These are phyloP conservation scores for Rhodotorula sp. DNA, from an alignment of 1,284 basidiomycete genomes.

Conservation along the genomic window DNA sequence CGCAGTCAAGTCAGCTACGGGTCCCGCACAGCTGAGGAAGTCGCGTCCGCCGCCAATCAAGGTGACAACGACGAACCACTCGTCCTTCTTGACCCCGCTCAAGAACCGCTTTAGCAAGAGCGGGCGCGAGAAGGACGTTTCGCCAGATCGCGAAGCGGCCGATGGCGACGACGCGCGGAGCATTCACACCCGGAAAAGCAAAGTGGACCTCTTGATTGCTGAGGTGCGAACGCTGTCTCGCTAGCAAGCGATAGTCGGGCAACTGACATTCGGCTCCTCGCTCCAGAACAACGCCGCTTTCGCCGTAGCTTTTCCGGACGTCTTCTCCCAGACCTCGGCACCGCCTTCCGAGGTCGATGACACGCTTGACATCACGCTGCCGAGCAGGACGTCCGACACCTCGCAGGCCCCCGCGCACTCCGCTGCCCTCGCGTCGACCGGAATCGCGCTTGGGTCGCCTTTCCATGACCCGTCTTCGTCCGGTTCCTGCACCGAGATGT, in stretches of 20 bases:
- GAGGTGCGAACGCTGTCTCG: neutral
- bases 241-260: neutral
- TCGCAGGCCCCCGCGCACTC: neutral
- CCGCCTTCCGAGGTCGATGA: neutral
- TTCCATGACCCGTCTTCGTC: neutral
- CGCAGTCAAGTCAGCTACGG: too few relatives aligned
- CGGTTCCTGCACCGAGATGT: neutral
- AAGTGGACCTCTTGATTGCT: neutral
- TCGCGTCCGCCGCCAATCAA: slow-evolving; percentile 9
- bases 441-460: neutral
- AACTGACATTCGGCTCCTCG: neutral
- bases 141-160: neutral
- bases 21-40: neutral
- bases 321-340: neutral
- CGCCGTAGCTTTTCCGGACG: neutral
- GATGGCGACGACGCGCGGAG: neutral
- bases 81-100: slow-evolving; percentile 7
- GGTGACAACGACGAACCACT: neutral
- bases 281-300: slow-evolving; percentile 6
- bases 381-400: too few relatives aligned
- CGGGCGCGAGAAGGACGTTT: neutral
- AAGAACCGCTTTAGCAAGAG: neutral
- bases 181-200: neutral
- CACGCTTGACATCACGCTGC: neutral
- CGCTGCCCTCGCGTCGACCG: neutral